phyloP scores from a whole-genome alignment of 306 rosid genomes.

The Malus domestica region ASM211411v1 NC_041799.1:1147501-1148000 shows the following conservation, averaged over 20 bases:
- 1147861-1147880: background rate
- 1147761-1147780: background rate
- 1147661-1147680: constrained; percentile 96
- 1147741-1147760: constrained; percentile 63
- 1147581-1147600: constrained; percentile 64
- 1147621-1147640: constrained; percentile 95
- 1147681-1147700: constrained; percentile 98
- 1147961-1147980: background rate
- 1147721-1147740: constrained; percentile 95
- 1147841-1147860: background rate
- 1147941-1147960: background rate
- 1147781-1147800: background rate
- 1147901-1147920: background rate
- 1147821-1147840: background rate
- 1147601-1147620: constrained; percentile 97
- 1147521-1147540: background rate
- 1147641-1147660: constrained; percentile 98
- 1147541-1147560: background rate
- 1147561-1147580: background rate
- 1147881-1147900: background rate
- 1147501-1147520: background rate
- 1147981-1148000: background rate
- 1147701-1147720: constrained; percentile 94
- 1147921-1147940: background rate
- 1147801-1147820: background rate